phyloP scores from a whole-genome alignment of 2,329 filamentous ascomycete genomes.

The Massarina eburnea region DNA sequence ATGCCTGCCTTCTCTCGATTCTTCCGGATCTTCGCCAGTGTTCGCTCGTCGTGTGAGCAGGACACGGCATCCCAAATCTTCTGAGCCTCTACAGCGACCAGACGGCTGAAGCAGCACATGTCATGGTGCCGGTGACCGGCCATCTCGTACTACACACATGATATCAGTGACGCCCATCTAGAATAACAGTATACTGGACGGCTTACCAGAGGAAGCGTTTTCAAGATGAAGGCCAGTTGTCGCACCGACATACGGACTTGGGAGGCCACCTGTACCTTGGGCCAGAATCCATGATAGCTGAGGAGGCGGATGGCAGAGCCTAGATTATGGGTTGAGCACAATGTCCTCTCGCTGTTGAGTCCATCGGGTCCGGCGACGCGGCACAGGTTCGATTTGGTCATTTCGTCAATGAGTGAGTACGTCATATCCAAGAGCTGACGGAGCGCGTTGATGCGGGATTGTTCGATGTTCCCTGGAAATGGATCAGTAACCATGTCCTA shows the following conservation, averaged over 20 bases:
- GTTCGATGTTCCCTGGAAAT: neutral
- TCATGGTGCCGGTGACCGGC: neutral
- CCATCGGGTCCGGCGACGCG: neutral
- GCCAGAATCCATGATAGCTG: neutral
- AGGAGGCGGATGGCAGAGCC: too few relatives aligned
- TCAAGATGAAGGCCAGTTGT: neutral
- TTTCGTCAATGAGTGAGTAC: constrained; percentile 6
- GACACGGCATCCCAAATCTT: neutral
- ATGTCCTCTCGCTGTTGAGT: too few relatives aligned
- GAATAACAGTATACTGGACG: neutral
- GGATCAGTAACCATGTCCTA: constrained; percentile 1
- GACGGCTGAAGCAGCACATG: neutral
- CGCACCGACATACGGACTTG: neutral
- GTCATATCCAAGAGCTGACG: constrained; percentile 6
- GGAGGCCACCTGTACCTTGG: neutral
- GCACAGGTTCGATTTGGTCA: constrained; percentile 10
- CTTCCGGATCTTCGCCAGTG: neutral
- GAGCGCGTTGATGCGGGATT: constrained; percentile 5
- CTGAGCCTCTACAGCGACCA: neutral
- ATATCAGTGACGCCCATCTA: neutral
- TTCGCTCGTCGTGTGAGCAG: neutral
- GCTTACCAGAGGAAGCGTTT: neutral
- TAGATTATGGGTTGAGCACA: too few relatives aligned
- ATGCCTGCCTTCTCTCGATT: constrained; percentile 1
- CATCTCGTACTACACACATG: neutral